Percentiles rank a stretch among this genome's conserved stretches.
phyloP scores from a whole-genome alignment of 805 yeast genomes.

The Jamesozyma jinghongensis region DNA sequence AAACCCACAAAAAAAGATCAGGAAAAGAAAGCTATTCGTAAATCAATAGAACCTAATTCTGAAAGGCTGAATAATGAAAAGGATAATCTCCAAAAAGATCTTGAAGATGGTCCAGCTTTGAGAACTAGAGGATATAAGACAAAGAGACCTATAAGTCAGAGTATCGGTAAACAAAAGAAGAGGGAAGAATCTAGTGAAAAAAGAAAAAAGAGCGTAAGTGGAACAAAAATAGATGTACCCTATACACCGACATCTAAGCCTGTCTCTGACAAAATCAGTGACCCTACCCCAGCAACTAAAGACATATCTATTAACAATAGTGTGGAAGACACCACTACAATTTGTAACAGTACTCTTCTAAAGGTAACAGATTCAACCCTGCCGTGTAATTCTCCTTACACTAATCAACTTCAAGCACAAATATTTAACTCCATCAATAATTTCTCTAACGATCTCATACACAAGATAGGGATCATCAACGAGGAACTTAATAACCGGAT shows the following conservation, averaged over 20 bases:
- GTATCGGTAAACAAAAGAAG: neutral
- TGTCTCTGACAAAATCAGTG: no score
- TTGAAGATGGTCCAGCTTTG: constrained; percentile 2
- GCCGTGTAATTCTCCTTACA: constrained; percentile 17
- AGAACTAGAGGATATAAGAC: constrained; percentile 1
- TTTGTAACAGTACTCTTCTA: neutral
- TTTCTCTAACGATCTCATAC: constrained; percentile 30
- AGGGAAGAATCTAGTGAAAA: no score
- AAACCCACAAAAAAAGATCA: neutral
- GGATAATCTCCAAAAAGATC: neutral
- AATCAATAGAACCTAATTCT: no score
- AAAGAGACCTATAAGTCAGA: neutral
- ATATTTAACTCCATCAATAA: constrained; percentile 28
- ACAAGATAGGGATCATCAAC: constrained; percentile 31
- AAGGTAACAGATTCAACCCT: neutral
- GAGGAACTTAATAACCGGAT: constrained; percentile 31
- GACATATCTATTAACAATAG: no score
- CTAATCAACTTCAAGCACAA: constrained; percentile 31
- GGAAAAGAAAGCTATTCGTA: no score
- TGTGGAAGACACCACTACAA: neutral
- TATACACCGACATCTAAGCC: neutral
- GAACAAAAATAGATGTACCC: neutral
- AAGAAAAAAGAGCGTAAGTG: neutral
- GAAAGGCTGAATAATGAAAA: neutral
- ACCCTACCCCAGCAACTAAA: no score